A percentile compares a stretch with the other conserved stretches of the same genome.
Evolutionary conservation across 768 basidiomycete genomes (phyloP).

Genomic region (Collybiopsis luxurians): DNA sequence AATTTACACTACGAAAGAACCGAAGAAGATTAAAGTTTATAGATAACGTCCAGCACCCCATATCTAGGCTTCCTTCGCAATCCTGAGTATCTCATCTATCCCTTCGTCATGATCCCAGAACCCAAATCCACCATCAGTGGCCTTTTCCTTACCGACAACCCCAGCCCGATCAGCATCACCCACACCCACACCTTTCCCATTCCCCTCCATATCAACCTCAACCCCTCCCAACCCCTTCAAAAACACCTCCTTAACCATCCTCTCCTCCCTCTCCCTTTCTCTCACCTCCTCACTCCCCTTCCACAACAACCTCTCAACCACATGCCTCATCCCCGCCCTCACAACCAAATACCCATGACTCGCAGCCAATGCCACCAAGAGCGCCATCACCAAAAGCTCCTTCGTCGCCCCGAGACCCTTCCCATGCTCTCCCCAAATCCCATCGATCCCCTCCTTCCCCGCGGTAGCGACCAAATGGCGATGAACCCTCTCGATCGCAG

Average conservation of each 20-base stretch:
- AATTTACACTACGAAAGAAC: too few species aligned
- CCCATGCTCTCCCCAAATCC: constrained; percentile 5
- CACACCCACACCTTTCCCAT: constrained; percentile 14
- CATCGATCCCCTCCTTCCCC: neutral
- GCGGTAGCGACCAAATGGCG: constrained; percentile 1
- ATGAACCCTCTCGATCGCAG: constrained; percentile 3
- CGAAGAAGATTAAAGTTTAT: too few species aligned
- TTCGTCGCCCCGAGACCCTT: constrained; percentile 34
- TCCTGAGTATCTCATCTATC: constrained; percentile 64
- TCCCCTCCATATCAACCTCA: constrained; percentile 16
- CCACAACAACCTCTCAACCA: constrained; percentile 78
- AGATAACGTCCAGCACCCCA: too few species aligned
- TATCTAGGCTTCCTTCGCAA: constrained; percentile 55
- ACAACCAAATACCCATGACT: constrained; percentile 82
- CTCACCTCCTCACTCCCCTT: constrained; percentile 64
- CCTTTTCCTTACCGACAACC: constrained; percentile 11
- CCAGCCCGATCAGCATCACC: constrained; percentile 15
- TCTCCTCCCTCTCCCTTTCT: constrained; percentile 53
- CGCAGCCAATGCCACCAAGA: constrained; percentile 75
- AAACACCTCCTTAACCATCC: constrained; percentile 39
- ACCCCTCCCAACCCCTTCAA: constrained; percentile 27
- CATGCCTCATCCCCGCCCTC: constrained; percentile 56
- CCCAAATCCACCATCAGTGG: constrained; percentile 13
- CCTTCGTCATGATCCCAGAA: constrained; percentile 13
- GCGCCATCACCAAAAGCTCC: constrained; percentile 58